Base-by-base conservation (phyloP, 2,329 filamentous ascomycete species). In the Colletotrichum viniferum region DNA sequence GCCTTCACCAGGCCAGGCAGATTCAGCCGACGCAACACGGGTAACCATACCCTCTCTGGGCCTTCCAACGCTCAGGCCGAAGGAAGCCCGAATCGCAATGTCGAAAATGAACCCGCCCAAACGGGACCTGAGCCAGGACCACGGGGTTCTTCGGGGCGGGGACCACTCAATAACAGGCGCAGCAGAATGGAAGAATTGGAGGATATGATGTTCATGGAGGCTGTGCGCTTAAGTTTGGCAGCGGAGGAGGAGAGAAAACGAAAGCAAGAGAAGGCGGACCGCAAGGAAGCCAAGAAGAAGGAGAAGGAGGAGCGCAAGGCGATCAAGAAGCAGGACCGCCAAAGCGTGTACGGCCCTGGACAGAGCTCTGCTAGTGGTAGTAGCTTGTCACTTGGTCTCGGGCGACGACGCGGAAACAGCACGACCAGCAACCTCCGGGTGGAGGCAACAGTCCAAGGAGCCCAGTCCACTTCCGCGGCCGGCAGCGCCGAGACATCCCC, bases 151-250 rank as follows among this genome's bases (percentile, higher is more conserved):
- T 81, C 85, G 0, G 81, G 81, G 2, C 82, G 81, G 4, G 79
- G 65, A 7, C 32, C 76, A 3, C 70, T 77, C 18, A 79, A 79
- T 70, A 80, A 80, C 71, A 80, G 87, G 74, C 84, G 88, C 61
- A 83, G 82, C 71, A 90, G 95, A 34, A 92, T 97, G 81, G 95
- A 97, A 26, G 96, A 98, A 79, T 89, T 98, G 0, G 97, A 99
- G 82, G 96, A 98, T 64, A 94, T 99, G 88, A 99, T 99, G 97
- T 96, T 98, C 88, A 95, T 97, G 89, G 97, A 99, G 83, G 97
- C 97, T 1, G 97, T 99, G 63, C 90, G 97, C 52, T 84, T 98
- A 34, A 98, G 96, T 63, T 87, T 99, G n/a, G 96, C 94, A 0
- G 93, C 95, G 2, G 97, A 99, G 82, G 96, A 98, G 80, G 96